Evolutionary conservation across 495 filamentous ascomycete species (phyloP), one percentile per base, ranked within the genome.

Genomic region (Xylaria telfairii): DNA sequence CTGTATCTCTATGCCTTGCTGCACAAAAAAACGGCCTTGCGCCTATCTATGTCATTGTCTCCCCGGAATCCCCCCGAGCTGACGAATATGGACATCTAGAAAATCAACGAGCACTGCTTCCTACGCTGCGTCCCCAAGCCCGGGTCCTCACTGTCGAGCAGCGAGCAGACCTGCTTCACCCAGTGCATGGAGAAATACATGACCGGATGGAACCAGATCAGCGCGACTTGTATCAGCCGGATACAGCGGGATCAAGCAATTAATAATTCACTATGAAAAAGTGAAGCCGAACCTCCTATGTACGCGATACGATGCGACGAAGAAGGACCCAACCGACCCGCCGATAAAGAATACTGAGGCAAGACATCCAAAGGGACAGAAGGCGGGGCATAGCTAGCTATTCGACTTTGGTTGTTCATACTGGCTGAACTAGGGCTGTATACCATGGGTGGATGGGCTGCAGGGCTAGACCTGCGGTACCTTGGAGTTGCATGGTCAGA

Each of bases 101-200:
- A 94, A 91, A 87, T 98, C 81, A 97, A 98, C 87, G 90, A 95
- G 79, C 90, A 96, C 86, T 99, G 96, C 88, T 98, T 97, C 88
- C 89, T 95, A 44, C 91, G 91, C 78, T 99, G 96, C 83, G 85
- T 99, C 49, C 90, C 95, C 34, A 90, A 94, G 74, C 96, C 96
- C 65, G 91, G 93, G 66, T 81, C 86, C 62, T 92, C 91, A 49
- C 82, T 98, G 59, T 93, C 93, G 44, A 86, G 84, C 75, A 89
- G 94, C 82, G 88, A 91, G 73, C 79, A 86, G 80, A 84, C 87
- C 54, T 99, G 96, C 87, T 87, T 95, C 69, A 91, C 91, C 8
- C 82, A 86, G 71, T 99, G 96, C 85, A 96, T 97, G 92, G 93
- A 98, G 79, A 99, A 99, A 84, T 99, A 99, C 85, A 97, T 98